Base-by-base conservation (phyloP, 305 asterid species). In the Fraxinus sp. region DNA sequence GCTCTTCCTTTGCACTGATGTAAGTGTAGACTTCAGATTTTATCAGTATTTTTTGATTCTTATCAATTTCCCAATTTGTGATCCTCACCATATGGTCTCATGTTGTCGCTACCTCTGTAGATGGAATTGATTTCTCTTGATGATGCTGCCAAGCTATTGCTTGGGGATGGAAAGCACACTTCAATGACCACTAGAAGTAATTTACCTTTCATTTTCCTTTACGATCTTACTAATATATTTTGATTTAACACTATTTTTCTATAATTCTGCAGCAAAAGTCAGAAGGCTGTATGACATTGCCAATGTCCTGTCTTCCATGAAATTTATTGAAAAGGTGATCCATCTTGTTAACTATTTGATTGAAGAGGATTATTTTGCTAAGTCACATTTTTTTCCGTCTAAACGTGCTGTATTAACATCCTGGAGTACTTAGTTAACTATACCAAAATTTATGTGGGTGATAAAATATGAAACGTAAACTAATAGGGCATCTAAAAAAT, bases 271-370 rank as follows among this genome's bases (percentile, higher is more conserved):
- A 94, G 99, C 97, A 55, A 96, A 96, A 88, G 98, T 96, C 26
- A 92, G 99, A 86, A 88, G 99, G 83, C 84, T 96, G 24, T 96
- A 96, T 49, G 99, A 96, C 82, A 96, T 96, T 36, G 99, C 99
- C 44, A 96, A 96, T 33, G 98, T 96, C 75, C 89, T 96, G 86
- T 93, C 98, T 74, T 94, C 99, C 35, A 94, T 96, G 97, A 94
- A 91, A 30, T 96, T 94, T 79, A 96, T 96, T 2, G 98, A 94
- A 85, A 96, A 96, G 99, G 98, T 93, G 62, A 84, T 64, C 39
- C 79, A 74, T 84, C 26, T 76, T 57, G 41, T 66, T 6, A 9
- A 41, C 16, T 20, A 7, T 49, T 57, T 57, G 13, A 57, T 57
- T 57, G 68, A 18, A 6, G 28, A 57, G 4, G 68, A 57, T 57